These are phyloP conservation scores for Microdochium paspali DNA, from an alignment of 2,329 filamentous ascomycete genomes.

Conservation along the genomic window DNA sequence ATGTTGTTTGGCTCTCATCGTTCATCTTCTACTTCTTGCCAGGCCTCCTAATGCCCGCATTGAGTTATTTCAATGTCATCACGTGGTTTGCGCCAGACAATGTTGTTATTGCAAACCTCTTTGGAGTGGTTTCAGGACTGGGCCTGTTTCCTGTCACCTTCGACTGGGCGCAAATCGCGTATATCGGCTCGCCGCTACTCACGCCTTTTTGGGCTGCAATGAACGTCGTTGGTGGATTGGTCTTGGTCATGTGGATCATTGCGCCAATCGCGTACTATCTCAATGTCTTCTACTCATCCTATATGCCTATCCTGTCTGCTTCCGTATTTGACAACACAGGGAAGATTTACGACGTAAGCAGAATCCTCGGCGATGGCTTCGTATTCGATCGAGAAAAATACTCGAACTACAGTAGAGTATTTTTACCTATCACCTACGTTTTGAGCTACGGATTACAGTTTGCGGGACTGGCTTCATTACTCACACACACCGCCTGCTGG, in stretches of 20 bases:
- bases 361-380: constrained; percentile 69
- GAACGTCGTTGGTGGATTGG: constrained; percentile 72
- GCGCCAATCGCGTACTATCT: constrained; percentile 74
- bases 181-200: constrained; percentile 76
- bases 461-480: constrained; percentile 66
- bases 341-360: constrained; percentile 70
- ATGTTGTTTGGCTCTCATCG: constrained; percentile 58
- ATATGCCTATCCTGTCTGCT: constrained; percentile 78
- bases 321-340: constrained; percentile 82
- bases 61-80: constrained; percentile 83
- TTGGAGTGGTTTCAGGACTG: constrained; percentile 76
- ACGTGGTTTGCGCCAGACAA: constrained; percentile 85
- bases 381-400: constrained; percentile 72
- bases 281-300: constrained; percentile 72
- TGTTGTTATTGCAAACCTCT: constrained; percentile 78
- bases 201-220: constrained; percentile 82
- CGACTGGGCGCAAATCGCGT: constrained; percentile 84
- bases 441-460: constrained; percentile 83
- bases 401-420: constrained; percentile 72
- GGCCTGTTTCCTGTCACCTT: constrained; percentile 81
- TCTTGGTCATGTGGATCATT: constrained; percentile 77
- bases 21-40: constrained; percentile 82
- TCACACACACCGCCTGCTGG: constrained; percentile 78
- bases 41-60: constrained; percentile 69
- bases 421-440: constrained; percentile 79